These are phyloP conservation scores for Rhodotorula glutinis DNA, from an alignment of 1,284 basidiomycete genomes.

Conservation along the genomic window DNA sequence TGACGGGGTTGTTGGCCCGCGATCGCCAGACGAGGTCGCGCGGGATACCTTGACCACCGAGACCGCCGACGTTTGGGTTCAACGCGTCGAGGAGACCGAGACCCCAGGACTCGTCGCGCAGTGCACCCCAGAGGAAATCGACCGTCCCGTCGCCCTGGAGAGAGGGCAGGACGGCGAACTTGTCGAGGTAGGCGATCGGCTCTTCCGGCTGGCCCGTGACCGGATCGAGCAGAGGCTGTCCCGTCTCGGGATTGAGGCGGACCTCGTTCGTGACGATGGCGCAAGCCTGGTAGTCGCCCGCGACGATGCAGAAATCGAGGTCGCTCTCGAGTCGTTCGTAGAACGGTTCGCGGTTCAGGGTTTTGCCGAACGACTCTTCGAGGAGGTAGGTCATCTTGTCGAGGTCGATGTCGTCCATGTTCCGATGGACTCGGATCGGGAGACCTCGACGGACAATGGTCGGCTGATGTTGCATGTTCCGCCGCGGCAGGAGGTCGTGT, in stretches of 20 bases:
- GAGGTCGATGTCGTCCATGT: slow-evolving; percentile 65
- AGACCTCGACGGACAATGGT: slow-evolving; percentile 87
- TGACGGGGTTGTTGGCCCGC: slow-evolving; percentile 88
- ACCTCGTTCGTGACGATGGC: slow-evolving; percentile 89
- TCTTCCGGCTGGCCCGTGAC: slow-evolving; percentile 45
- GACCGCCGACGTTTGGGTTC: slow-evolving; percentile 86
- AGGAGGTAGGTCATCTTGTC: slow-evolving; percentile 73
- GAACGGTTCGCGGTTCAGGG: slow-evolving; percentile 70
- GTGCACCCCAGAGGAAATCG: slow-evolving; percentile 97
- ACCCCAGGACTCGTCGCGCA: slow-evolving; percentile 98
- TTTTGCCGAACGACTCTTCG: slow-evolving; percentile 78
- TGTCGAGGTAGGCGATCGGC: slow-evolving; percentile 88
- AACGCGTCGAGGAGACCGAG: slow-evolving; percentile 88
- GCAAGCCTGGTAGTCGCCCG: slow-evolving; percentile 92
- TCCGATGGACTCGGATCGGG: slow-evolving; percentile 74
- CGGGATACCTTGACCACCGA: slow-evolving; percentile 82
- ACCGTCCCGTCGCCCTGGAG: slow-evolving; percentile 98
- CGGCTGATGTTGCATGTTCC: slow-evolving; percentile 83
- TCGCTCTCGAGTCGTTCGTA: slow-evolving; percentile 69
- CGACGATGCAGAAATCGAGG: slow-evolving; percentile 90
- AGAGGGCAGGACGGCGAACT: slow-evolving; percentile 91
- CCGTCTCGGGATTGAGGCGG: slow-evolving; percentile 6
- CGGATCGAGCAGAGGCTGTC: neutral
- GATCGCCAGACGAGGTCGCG: slow-evolving; percentile 93
- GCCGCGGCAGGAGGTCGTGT: slow-evolving; percentile 70